Conservation (phyloP, 2,329 filamentous ascomycete species). For the Fusarium clavum region DNA sequence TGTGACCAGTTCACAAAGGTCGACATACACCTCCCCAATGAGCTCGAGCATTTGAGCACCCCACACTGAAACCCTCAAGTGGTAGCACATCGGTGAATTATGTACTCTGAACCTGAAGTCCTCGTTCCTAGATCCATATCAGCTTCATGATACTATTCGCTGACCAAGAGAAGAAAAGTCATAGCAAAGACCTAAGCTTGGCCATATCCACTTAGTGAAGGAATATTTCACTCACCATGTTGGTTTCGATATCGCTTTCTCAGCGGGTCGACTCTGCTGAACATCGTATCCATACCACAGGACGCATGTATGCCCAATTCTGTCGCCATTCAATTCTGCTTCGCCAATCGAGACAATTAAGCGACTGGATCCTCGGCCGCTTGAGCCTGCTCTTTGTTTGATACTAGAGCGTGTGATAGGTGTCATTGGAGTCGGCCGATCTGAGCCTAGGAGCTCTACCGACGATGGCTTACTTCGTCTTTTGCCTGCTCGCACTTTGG, state of each 20-base stretch:
- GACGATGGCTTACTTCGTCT: constrained; percentile 33
- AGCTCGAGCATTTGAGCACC: constrained; percentile 44
- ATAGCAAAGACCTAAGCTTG: background rate
- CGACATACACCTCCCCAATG: constrained; percentile 43
- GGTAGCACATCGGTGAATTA: constrained; percentile 45
- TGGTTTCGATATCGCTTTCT: constrained; percentile 37
- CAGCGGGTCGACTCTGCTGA: constrained; percentile 38
- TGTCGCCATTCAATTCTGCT: constrained; percentile 37
- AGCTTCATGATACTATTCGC: constrained; percentile 25
- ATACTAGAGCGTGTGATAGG: background rate
- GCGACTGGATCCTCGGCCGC: constrained; percentile 9
- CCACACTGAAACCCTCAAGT: constrained; percentile 45
- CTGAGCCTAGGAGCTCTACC: constrained; percentile 35
- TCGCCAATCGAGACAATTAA: constrained; percentile 33
- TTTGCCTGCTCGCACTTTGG: constrained; percentile 31
- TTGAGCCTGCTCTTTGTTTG: constrained; percentile 14
- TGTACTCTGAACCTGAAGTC: constrained; percentile 44
- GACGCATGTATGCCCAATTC: constrained; percentile 40
- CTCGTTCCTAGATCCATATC: constrained; percentile 41
- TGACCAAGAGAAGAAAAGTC: background rate
- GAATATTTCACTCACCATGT: constrained; percentile 41
- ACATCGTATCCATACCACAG: constrained; percentile 45
- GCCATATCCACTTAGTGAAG: background rate
- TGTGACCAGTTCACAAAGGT: constrained; percentile 41
- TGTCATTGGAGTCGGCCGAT: constrained; percentile 28